phyloP scores from a whole-genome alignment of 2,329 filamentous ascomycete species.

The Alternaria hordeiaustralica region DNA sequence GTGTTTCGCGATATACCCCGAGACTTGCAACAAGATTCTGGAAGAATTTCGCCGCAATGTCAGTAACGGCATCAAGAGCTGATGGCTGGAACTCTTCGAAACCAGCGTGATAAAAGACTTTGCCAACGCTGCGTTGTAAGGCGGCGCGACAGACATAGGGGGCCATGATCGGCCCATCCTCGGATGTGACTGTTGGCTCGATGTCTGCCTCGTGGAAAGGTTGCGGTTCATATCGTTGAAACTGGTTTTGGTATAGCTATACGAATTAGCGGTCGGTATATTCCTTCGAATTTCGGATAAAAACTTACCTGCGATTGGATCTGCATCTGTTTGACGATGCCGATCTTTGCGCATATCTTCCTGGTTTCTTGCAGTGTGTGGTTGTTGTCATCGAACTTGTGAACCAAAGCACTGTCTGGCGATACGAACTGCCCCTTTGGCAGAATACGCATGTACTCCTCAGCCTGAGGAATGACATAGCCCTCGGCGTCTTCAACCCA shows the following conservation, averaged over 20 bases:
- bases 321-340: slow-evolving; percentile 99
- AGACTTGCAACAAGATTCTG: slow-evolving; percentile 80
- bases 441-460: slow-evolving; percentile 81
- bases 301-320: slow-evolving; percentile 84
- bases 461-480: slow-evolving; percentile 84
- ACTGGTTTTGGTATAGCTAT: slow-evolving; percentile 96
- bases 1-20: slow-evolving; percentile 81
- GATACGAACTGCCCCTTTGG: slow-evolving; percentile 77
- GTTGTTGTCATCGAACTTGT: slow-evolving; percentile 88
- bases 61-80: slow-evolving; percentile 86
- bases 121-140: slow-evolving; percentile 87
- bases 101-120: slow-evolving; percentile 93
- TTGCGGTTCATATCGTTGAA: slow-evolving; percentile 92
- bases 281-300: neutral
- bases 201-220: slow-evolving; percentile 88
- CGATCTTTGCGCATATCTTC: slow-evolving; percentile 94
- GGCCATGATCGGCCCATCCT: slow-evolving; percentile 87
- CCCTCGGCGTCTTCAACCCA: slow-evolving; percentile 93
- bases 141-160: slow-evolving; percentile 81
- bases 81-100: slow-evolving; percentile 98
- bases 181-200: slow-evolving; percentile 85
- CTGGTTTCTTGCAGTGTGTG: slow-evolving; percentile 95
- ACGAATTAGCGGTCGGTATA: slow-evolving; percentile 17
- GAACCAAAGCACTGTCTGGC: slow-evolving; percentile 74
- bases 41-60: slow-evolving; percentile 89